Base-by-base conservation (phyloP, 2,329 filamentous ascomycete species). In the Ophiostoma populinum region DNA sequence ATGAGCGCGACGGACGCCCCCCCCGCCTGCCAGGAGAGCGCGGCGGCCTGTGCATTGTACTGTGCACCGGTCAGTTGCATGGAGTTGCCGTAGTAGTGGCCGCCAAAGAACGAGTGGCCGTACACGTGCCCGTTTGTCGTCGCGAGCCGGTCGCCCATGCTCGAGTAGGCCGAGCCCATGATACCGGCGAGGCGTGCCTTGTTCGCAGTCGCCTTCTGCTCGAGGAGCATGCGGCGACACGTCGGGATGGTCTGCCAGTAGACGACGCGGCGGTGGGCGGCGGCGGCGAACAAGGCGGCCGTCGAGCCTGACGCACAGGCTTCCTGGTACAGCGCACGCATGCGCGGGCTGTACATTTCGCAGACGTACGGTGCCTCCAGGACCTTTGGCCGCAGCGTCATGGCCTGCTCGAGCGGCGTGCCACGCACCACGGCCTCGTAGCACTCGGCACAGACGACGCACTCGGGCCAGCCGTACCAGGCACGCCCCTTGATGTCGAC, bases 261-360 rank as follows among this genome's bases (percentile, higher is more conserved):
- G 2, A 58, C 46, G 2, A 34, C 11, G 5, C 48, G 52, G 2
- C 51, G 45, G 27, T 47, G 46, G 11, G 40, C 43, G 1, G 51
- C 47, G 4, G 42, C 40, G 2, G 37, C 32, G 0, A 56, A 40
- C 20, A 60, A 42, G 2, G 38, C 41, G 12, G 37, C 18, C 1
- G 41, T 33, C 22, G 48, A 42, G 1, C 34, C 41, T 4, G 44
- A 35, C 6, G 28, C 25, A 30, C 53, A 53, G 3, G 53, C 52
- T 3, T 36, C 38, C 0, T 2, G 3, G 22, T 36, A 58, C 42
- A 54, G 47, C 1, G 32, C 43, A n/a, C 56, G 54, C 54, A 58
- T 57, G 5, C 55, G 50, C 1, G 50, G 49, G 3, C 54, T 55
- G 50, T 54, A 57, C 6, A 57, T 45, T 22, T 53, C 51, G 32